Evolutionary conservation across 2,329 filamentous ascomycete species (phyloP), one percentile per base, ranked within the genome.

Genomic region (Penicillium sp.): DNA sequence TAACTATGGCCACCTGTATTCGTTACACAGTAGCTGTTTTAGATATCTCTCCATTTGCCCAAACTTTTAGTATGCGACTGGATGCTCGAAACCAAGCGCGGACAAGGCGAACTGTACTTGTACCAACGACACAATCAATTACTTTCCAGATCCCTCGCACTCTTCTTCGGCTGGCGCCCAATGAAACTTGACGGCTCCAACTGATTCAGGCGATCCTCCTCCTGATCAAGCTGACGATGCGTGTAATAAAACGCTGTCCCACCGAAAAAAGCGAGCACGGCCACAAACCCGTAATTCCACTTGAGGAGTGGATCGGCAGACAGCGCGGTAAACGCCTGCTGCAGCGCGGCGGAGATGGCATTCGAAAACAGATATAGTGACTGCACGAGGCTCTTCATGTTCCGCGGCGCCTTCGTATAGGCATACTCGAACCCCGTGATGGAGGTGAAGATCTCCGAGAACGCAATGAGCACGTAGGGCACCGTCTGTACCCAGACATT

Each of bases 391-490:
- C 87, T 90, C 70, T 89, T 88, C 90, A 93, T 93, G 79, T 91
- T 92, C 74, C 85, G 87, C 38, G 90, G 90, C 0, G 90, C 89
- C 77, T 91, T 91, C 70, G 88, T 88, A 79, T 88, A 92, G 35
- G 90, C 90, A 68, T 91, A 91, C 74, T 92, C 90, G 69, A 90
- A 86, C 1, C 87, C 87, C 0, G 85, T 87, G 67, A 87, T 83
- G 13, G 79, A 83, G 8, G 83, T 80, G 67, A 86, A 84, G 66
- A 86, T 86, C 68, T 87, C 85, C 4, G 83, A 84, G 64, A 86
- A 79, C 30, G 81, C 85, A 61, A 85, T 80, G 5, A 87, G 76
- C 7, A 85, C 76, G 69, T 84, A 83, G 1, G 79, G 75, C 3
- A 81, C 73, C 11, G 82, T 71, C 66, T 85, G 83, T 9, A 80